These are phyloP conservation scores for Pseudofabraea citricarpa DNA, from an alignment of 2,329 filamentous ascomycete genomes.

Conservation along the genomic window DNA sequence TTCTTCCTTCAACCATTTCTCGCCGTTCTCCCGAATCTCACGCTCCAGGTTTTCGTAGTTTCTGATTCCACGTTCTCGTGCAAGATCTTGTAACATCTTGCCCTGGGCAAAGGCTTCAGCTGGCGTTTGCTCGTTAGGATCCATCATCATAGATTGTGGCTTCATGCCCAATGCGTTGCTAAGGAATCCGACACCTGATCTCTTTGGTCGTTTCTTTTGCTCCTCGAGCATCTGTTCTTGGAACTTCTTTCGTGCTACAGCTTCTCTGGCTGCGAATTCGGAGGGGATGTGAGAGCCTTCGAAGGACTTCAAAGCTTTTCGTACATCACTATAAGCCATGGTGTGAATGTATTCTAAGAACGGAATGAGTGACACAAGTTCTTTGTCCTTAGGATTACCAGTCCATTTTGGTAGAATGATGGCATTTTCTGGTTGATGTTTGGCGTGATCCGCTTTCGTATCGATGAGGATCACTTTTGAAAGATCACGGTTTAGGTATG, in stretches of 20 bases:
- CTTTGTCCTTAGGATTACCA: constrained; percentile 76
- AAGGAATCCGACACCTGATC: constrained; percentile 63
- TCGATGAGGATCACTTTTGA: constrained; percentile 95
- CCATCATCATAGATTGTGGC: constrained; percentile 64
- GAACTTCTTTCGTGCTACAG: constrained; percentile 79
- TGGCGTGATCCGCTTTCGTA: constrained; percentile 75
- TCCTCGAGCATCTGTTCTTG: constrained; percentile 70
- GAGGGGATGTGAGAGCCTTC: constrained; percentile 83
- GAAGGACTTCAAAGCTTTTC: constrained; percentile 81
- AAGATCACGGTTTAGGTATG: constrained; percentile 91
- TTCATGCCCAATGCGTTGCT: constrained; percentile 75
- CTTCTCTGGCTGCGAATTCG: constrained; percentile 87
- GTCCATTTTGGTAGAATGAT: constrained; percentile 89
- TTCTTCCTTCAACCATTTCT: constrained; percentile 95
- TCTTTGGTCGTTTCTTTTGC: constrained; percentile 54
- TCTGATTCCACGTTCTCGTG: constrained; percentile 83
- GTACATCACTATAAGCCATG: constrained; percentile 85
- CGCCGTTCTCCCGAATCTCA: constrained; percentile 88
- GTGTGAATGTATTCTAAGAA: constrained; percentile 97
- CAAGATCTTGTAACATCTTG: constrained; percentile 96
- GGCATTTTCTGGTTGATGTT: constrained; percentile 92
- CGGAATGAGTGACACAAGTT: constrained; percentile 83
- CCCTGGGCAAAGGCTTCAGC: constrained; percentile 80
- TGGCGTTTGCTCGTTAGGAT: constrained; percentile 53
- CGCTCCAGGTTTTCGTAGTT: constrained; percentile 86